Evolutionary conservation across 345 rosid genomes (phyloP).

Genomic region (Eucalyptus camaldulensis): DNA sequence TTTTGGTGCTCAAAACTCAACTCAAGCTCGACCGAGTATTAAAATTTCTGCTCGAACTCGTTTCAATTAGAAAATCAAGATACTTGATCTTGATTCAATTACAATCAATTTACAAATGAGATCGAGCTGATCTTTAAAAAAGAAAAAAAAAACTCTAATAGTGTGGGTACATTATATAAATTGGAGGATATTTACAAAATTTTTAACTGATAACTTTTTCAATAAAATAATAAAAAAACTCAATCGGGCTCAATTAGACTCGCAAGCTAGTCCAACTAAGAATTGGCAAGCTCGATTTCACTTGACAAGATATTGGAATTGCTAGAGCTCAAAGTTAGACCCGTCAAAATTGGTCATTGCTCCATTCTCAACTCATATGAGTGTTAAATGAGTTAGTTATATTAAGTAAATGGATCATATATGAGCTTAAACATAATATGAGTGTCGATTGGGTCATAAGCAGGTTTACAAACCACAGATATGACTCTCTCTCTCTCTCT

Average conservation of each 20-base stretch:
- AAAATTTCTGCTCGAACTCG: not conserved
- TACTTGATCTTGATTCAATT: not conserved
- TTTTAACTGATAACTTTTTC: not conserved
- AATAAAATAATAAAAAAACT: not conserved
- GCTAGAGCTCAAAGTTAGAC: not conserved
- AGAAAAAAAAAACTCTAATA: not conserved
- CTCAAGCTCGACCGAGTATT: rapidly evolving
- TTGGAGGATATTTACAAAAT: not conserved
- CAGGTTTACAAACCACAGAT: no score
- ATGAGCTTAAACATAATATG: no score
- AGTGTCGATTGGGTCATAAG: no score
- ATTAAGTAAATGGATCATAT: no score
- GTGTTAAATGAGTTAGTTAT: no score
- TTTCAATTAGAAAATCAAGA: not conserved
- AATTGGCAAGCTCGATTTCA: not conserved
- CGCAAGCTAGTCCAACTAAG: rapidly evolving
- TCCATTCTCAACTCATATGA: no score
- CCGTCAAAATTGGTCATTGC: no score
- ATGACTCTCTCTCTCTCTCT: no score
- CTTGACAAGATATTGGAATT: not conserved
- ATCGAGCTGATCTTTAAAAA: rapidly evolving
- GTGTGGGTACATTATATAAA: not conserved
- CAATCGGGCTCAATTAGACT: not conserved
- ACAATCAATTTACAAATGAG: not conserved
- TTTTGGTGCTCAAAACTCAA: not conserved